A percentile compares a stretch with the other conserved stretches of the same genome.
Conservation (phyloP, 2,329 filamentous ascomycete species). For the Claviceps fusiformis region DNA sequence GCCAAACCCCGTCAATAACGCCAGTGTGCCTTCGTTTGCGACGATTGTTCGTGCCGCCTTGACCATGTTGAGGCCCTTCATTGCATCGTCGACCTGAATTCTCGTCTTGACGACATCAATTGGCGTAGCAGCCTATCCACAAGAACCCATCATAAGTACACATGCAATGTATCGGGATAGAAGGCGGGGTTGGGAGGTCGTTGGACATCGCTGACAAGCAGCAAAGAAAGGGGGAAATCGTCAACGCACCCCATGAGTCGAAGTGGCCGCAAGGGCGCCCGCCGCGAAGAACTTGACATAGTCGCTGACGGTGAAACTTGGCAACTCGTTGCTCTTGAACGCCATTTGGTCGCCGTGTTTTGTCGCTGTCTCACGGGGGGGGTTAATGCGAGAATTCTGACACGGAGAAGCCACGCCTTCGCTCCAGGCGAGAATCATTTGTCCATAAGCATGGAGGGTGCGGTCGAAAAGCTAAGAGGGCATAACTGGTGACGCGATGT, state of each 20-base stretch:
- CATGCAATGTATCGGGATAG: neutral
- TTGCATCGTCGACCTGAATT: conserved; percentile 75
- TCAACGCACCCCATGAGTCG: conserved; percentile 33
- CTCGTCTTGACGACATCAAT: conserved; percentile 73
- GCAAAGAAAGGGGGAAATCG: neutral
- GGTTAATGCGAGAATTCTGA: too few species aligned
- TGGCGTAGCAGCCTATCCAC: conserved; percentile 34
- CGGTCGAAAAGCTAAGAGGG: too few species aligned
- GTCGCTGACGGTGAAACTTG: conserved; percentile 27
- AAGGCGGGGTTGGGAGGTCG: too few species aligned
- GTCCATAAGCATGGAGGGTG: neutral
- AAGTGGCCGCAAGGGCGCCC: conserved; percentile 37
- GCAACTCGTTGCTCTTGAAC: conserved; percentile 19
- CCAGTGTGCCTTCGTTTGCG: conserved; percentile 62
- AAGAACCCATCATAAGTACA: neutral
- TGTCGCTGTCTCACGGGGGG: neutral
- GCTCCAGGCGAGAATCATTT: neutral
- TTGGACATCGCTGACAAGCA: too few species aligned
- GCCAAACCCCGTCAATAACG: conserved; percentile 70
- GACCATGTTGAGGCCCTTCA: conserved; percentile 76
- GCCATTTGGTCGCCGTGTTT: conserved; percentile 10
- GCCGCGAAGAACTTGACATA: conserved; percentile 41
- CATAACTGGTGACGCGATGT: neutral
- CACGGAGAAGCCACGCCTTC: too few species aligned
- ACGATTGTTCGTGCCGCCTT: conserved; percentile 68